A percentile compares a stretch with the other conserved stretches of the same genome.
phyloP scores from a whole-genome alignment of 768 basidiomycete species.

The Lentinula detonsa region DNA sequence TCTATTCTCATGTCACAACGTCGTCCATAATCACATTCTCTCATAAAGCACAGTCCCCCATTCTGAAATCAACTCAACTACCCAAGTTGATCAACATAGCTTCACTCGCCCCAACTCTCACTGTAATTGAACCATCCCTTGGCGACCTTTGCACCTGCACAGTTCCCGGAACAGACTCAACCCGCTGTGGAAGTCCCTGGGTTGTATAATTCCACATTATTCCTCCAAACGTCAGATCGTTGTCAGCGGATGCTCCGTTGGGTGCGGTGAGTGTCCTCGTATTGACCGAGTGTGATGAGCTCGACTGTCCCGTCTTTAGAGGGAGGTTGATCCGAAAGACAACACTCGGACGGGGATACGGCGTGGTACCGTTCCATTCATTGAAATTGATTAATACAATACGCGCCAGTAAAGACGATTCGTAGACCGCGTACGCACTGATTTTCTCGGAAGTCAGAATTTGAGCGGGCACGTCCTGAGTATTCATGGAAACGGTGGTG shows the following conservation, averaged over 20 bases:
- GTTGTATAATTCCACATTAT: constrained; percentile 5
- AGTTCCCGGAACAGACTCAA: neutral
- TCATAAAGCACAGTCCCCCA: too few relatives aligned
- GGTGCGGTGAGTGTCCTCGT: neutral
- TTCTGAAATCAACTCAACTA: neutral
- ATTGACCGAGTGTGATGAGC: neutral
- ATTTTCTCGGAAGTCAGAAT: neutral
- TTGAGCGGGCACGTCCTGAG: neutral
- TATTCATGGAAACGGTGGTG: neutral
- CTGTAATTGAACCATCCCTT: neutral
- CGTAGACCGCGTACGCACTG: constrained; percentile 2
- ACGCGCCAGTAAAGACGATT: neutral
- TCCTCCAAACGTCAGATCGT: neutral
- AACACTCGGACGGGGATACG: neutral
- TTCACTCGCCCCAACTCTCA: neutral
- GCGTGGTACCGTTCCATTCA: neutral
- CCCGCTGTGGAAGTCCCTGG: neutral
- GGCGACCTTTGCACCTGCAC: neutral
- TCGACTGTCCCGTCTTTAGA: neutral
- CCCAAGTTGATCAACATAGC: neutral
- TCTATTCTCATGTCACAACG: neutral
- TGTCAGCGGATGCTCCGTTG: neutral
- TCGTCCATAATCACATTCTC: neutral
- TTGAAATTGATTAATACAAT: neutral
- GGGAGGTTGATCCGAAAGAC: neutral